Evolutionary conservation across 345 rosid species (phyloP), one percentile per base, ranked within the genome.

Genomic region (Sisymbrium altissimum): DNA sequence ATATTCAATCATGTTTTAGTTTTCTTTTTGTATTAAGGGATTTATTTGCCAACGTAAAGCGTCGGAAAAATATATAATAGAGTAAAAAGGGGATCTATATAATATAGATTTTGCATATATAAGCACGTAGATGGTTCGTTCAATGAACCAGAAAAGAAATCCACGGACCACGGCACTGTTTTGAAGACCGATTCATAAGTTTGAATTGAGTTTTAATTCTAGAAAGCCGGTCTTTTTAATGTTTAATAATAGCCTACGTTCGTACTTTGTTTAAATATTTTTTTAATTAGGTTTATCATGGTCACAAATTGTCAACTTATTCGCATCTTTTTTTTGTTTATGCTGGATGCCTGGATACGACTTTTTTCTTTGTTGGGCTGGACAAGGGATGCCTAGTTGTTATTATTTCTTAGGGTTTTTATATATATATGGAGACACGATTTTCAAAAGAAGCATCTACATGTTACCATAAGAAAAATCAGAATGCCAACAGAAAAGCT

Each of bases 161-260:
- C 15, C 63, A 72, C 4, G 59, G 33, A 66, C 70, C 23, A 50
- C 36, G 53, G 64, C 76, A 43, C 29, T 53, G 41, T 53, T 64
- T 6, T 23, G 76, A 53, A 63, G 76, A 72, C 76, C 70, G 45
- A 29, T 41, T 53, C 61, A 13, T 40, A 40, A 52, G 15, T 39
- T 71, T 71, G 68, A 40, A 61, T 27, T 5, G 4, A 45, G 27
- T 35, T 71, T 39, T 27, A 62, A 14, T 52, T 63, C 53, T 64
- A 63, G 11, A 13, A 44, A 14, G 43, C 44, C 33, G 53, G 50
- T 70, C 48, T 66, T 23, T 10, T 46, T 46, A 46, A 4, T 39
- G 29, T 63, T 13, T 53, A 27, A 41, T 43, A 19, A 2, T 53
- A 45, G n/a, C 21, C 15, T 49, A 39, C 38, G 36, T 49, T 49